phyloP scores from a whole-genome alignment of 2,329 filamentous ascomycete genomes.

The Fonsecaea pugnacius region DNA sequence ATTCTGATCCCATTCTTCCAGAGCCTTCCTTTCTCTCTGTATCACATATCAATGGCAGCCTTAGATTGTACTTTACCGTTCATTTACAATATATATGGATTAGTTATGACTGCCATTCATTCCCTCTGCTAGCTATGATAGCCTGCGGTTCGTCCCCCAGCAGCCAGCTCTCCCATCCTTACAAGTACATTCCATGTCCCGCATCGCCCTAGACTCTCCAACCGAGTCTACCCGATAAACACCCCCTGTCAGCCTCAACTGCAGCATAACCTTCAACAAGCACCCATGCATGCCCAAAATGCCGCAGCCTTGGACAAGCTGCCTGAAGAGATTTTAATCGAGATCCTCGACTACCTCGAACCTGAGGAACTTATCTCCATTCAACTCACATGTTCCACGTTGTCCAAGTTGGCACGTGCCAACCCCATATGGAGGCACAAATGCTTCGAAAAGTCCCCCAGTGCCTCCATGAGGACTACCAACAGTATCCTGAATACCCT shows the following conservation, averaged over 20 bases:
- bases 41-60: not conserved
- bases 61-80: not conserved
- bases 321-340: constrained; percentile 67
- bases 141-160: not conserved
- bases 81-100: not conserved
- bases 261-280: not conserved
- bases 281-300: not conserved
- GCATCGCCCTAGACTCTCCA: not conserved
- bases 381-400: constrained; percentile 69
- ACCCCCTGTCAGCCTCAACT: not conserved
- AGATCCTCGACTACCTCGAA: constrained; percentile 57
- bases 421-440: constrained; percentile 74
- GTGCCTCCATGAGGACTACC: constrained; percentile 49
- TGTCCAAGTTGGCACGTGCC: constrained; percentile 72
- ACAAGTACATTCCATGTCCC: not conserved
- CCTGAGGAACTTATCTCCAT: constrained; percentile 67
- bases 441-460: constrained; percentile 74
- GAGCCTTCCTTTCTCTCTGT: constrained; percentile 3
- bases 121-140: not conserved
- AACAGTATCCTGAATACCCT: constrained; percentile 32
- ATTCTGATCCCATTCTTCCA: not conserved
- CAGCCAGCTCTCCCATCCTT: not conserved
- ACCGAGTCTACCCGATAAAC: not conserved
- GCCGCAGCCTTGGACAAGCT: constrained; percentile 55
- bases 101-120: not conserved